Base-by-base conservation (phyloP, 345 rosid genomes). In the Mangifera indica region DNA sequence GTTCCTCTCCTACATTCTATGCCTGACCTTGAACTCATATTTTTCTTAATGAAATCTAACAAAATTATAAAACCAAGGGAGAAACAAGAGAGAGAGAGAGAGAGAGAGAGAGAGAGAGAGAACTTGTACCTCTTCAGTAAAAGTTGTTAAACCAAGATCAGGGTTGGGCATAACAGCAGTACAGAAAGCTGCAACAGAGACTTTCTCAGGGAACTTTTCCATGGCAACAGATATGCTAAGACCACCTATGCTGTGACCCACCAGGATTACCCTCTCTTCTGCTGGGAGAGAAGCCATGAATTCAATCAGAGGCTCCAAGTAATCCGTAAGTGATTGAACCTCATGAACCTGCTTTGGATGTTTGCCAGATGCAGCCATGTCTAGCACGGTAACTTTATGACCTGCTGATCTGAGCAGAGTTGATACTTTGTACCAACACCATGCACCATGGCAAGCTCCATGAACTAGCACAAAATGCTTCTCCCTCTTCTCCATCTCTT, bases 161-260 rank as follows among this genome's bases (percentile, higher is more conserved):
- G 81, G 84, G 21, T 77, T 79, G 3, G 81, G 80, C 83, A 80
- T 78, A 11, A 57, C 9, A 70, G 82, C 83, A 14, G 83, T 1
- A 2, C 73, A 74, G 66, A 81, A 83, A 10, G 75, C 81, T 0
- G 70, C 85, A 56, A 69, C 76, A 2, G 73, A 57, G 44, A 81
- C 60, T 74, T 79, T 85, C 70, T 79, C 57, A 4, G 85, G 85
- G 71, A 72, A 85, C 67, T 64, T 83, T 56, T 81, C 89, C 86
- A 83, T 79, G 51, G 83, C 84, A 60, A 58, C 65, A 63, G 84
- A 79, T 51, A 79, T 48, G 57, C 63, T 10, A 7, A 52, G 3
- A 5, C 87, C 89, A 9, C 83, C 86, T 65, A 62, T 29, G 37
- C 84, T 76, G 58, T 83, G 85, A 12, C 85, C 89, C 7, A 81